These are phyloP conservation scores for Perkinsus marinus DNA, from an alignment of 169 alveolate genomes.

Conservation along the genomic window DNA sequence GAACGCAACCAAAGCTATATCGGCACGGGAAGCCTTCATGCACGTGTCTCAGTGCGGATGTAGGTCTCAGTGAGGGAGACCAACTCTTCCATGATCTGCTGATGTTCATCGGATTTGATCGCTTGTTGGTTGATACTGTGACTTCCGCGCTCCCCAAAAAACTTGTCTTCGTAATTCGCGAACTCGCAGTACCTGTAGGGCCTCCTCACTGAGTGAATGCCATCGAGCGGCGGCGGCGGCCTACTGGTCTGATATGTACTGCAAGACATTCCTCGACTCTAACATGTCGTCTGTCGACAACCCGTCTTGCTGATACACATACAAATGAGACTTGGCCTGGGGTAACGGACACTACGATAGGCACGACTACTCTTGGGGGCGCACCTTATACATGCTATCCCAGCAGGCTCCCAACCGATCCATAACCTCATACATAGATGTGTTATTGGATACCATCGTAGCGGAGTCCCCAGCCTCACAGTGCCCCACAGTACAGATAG, in stretches of 20 bases:
- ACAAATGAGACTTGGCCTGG: background rate
- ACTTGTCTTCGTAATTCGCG: slow-evolving; percentile 1
- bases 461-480: background rate
- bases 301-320: slow-evolving; percentile 3
- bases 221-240: background rate
- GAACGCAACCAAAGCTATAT: background rate
- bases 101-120: background rate
- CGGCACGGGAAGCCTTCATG: background rate
- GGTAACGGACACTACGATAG: background rate
- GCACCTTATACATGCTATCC: background rate
- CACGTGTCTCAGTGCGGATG: background rate
- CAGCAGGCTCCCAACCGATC: background rate
- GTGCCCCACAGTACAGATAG: slow-evolving; percentile 4
- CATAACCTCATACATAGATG: background rate
- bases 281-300: slow-evolving; percentile 1
- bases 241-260: slow-evolving; percentile 1
- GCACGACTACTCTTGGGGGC: background rate
- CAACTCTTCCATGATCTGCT: background rate
- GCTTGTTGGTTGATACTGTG: no score
- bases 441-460: background rate
- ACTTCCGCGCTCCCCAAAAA: background rate
- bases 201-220: background rate
- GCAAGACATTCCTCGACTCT: background rate
- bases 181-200: background rate
- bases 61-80: background rate